Conservation (phyloP, 352 stramenopile species). For the Albugo laibachii region DNA sequence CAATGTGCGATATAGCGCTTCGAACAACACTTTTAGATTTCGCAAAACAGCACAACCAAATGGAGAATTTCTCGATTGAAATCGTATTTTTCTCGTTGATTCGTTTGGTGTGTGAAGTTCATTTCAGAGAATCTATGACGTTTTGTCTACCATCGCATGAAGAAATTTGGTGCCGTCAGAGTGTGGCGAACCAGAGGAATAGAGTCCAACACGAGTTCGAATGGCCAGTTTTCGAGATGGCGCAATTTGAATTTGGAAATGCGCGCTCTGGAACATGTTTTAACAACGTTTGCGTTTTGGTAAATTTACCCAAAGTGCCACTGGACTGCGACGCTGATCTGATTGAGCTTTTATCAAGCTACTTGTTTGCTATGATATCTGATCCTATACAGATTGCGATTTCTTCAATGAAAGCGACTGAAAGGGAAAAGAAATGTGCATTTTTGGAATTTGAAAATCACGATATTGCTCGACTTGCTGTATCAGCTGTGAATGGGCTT, state of each 20-base stretch:
- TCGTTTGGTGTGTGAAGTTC: too few species aligned
- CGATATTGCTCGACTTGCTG: constrained; percentile 28
- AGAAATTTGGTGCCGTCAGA: too few species aligned
- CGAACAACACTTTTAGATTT: too few species aligned
- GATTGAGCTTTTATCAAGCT: constrained; percentile 49
- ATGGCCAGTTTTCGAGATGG: constrained; percentile 80
- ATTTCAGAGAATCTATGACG: too few species aligned
- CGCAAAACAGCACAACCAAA: too few species aligned
- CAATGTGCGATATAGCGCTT: too few species aligned
- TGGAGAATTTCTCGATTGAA: too few species aligned
- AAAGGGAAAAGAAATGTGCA: constrained; percentile 50
- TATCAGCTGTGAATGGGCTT: constrained; percentile 39
- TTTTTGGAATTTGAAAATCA: constrained; percentile 73
- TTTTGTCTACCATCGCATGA: too few species aligned
- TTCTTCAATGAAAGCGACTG: constrained; percentile 30
- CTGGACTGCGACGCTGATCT: constrained; percentile 51
- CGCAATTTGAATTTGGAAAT: constrained; percentile 74
- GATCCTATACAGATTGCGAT: constrained; percentile 72
- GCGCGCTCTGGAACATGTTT: constrained; percentile 57
- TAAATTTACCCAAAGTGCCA: constrained; percentile 57
- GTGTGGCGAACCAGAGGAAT: too few species aligned
- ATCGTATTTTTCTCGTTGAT: too few species aligned
- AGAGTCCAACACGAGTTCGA: constrained; percentile 16
- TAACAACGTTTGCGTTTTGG: constrained; percentile 65
- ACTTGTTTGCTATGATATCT: constrained; percentile 58